Percentiles rank a stretch among this genome's conserved stretches.
These are phyloP conservation scores for Aspergillus eucalypticola DNA, from an alignment of 2,329 filamentous ascomycete species.

Conservation along the genomic window DNA sequence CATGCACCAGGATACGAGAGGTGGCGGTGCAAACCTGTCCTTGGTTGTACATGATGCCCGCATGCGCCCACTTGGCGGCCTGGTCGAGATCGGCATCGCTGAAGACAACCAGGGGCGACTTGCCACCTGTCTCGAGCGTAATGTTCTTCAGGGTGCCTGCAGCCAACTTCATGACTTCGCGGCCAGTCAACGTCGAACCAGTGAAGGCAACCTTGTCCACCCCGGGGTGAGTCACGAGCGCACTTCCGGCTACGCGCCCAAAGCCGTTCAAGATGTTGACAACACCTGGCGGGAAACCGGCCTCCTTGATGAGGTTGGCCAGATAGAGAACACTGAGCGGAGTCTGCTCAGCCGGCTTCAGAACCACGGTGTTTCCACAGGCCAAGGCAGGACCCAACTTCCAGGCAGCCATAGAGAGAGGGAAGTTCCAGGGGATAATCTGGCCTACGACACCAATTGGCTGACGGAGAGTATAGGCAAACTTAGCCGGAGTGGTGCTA, in stretches of 20 bases:
- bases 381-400: conserved; percentile 38
- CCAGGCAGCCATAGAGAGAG: conserved; percentile 70
- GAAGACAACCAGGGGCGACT: conserved; percentile 65
- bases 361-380: conserved; percentile 37
- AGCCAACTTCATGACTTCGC: conserved; percentile 41
- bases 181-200: conserved; percentile 35
- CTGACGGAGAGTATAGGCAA: conserved; percentile 81
- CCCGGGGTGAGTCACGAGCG: conserved; percentile 33
- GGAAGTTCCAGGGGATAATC: conserved; percentile 90
- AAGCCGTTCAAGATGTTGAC: conserved; percentile 38
- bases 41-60: conserved; percentile 51
- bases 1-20: conserved; percentile 60
- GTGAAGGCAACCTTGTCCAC: conserved; percentile 41
- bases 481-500: conserved; percentile 58
- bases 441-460: conserved; percentile 80
- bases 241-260: conserved; percentile 33
- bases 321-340: conserved; percentile 37
- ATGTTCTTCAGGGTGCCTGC: conserved; percentile 38
- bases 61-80: conserved; percentile 68
- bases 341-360: conserved; percentile 39
- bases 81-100: conserved; percentile 66
- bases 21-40: conserved; percentile 40
- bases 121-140: conserved; percentile 57
- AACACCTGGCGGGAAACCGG: conserved; percentile 38
- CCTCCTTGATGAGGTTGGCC: conserved; percentile 35